A percentile compares a stretch with the other conserved stretches of the same genome.
Conservation (phyloP, 1,139 yeast genomes). For the Kazachstania sp. region DNA sequence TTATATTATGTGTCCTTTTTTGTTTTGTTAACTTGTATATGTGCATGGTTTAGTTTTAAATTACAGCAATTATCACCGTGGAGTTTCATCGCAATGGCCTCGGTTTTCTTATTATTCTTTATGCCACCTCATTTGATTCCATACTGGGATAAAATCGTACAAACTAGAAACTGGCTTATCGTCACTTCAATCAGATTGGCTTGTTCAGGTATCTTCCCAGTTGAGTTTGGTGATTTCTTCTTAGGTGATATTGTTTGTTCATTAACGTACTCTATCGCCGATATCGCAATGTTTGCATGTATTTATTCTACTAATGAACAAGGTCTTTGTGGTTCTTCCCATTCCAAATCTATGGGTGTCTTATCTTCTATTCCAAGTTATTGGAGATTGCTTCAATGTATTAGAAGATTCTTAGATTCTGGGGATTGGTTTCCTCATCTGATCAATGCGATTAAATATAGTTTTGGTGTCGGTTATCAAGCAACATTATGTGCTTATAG, state of each 20-base stretch:
- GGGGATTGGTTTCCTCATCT: conserved; percentile 96
- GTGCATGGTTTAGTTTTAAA: conserved; percentile 69
- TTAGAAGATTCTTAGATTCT: conserved; percentile 85
- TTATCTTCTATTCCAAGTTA: conserved; percentile 76
- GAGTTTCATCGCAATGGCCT: conserved; percentile 52
- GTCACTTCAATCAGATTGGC: conserved; percentile 63
- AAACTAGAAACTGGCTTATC: conserved; percentile 54
- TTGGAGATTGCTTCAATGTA: conserved; percentile 86
- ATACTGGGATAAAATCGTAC: conserved; percentile 26
- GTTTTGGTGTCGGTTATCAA: conserved; percentile 58
- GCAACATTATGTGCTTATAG: conserved; percentile 74
- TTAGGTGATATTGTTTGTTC: conserved; percentile 87
- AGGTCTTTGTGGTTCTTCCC: conserved; percentile 65
- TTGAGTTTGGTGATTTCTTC: conserved; percentile 89
- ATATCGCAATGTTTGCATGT: conserved; percentile 78
- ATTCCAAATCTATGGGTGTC: conserved; percentile 73
- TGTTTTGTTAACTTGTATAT: conserved; percentile 47
- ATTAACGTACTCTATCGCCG: conserved; percentile 78
- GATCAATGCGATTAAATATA: conserved; percentile 79
- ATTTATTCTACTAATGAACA: conserved; percentile 47
- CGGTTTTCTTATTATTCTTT: conserved; percentile 45
- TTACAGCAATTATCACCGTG: conserved; percentile 78
- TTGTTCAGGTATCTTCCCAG: conserved; percentile 83
- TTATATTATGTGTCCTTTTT: conserved; percentile 53
- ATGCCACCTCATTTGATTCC: conserved; percentile 37